Percentiles rank a stretch among this genome's conserved stretches.
phyloP scores from a whole-genome alignment of 345 rosid species.

The Crucihimalaya himalaica region DNA sequence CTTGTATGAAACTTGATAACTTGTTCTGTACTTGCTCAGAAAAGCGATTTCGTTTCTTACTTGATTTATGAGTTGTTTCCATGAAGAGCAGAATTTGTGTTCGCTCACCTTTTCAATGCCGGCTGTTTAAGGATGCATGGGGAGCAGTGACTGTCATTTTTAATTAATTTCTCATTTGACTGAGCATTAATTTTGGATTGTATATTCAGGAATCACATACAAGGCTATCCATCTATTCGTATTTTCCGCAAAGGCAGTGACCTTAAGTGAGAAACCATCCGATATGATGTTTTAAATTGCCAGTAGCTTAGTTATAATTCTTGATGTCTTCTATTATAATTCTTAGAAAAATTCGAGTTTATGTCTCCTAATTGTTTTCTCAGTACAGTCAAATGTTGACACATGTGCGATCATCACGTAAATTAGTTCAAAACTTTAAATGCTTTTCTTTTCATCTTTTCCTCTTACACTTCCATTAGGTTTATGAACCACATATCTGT shows the following conservation, averaged over 20 bases:
- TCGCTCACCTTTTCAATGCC: background rate
- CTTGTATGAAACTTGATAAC: slow-evolving; percentile 11
- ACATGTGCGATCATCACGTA: slow-evolving; percentile 5
- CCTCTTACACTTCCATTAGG: background rate
- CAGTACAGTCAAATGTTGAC: slow-evolving; percentile 28
- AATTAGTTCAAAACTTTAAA: background rate
- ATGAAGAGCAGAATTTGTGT: background rate
- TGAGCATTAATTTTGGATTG: slow-evolving; percentile 11
- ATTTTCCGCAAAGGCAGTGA: slow-evolving; percentile 97
- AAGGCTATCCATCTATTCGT: slow-evolving; percentile 97
- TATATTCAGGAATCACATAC: slow-evolving; percentile 77
- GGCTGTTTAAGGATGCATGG: slow-evolving; percentile 6
- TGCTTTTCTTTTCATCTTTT: background rate
- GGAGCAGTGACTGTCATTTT: slow-evolving; percentile 1
- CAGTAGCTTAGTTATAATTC: background rate
- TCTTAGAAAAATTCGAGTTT: background rate
- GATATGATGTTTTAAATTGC: slow-evolving; percentile 18
- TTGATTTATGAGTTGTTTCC: background rate
- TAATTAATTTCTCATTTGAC: background rate
- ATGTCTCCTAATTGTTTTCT: slow-evolving; percentile 17
- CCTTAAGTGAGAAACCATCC: slow-evolving; percentile 56
- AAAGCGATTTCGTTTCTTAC: slow-evolving; percentile 8
- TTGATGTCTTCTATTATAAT: slow-evolving; percentile 12
- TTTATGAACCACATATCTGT: background rate
- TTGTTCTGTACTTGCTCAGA: slow-evolving; percentile 21